Percentiles rank a stretch among this genome's conserved stretches.
These are phyloP conservation scores for Globisporangium takayamanum DNA, from an alignment of 352 stramenopile genomes.

Conservation along the genomic window DNA sequence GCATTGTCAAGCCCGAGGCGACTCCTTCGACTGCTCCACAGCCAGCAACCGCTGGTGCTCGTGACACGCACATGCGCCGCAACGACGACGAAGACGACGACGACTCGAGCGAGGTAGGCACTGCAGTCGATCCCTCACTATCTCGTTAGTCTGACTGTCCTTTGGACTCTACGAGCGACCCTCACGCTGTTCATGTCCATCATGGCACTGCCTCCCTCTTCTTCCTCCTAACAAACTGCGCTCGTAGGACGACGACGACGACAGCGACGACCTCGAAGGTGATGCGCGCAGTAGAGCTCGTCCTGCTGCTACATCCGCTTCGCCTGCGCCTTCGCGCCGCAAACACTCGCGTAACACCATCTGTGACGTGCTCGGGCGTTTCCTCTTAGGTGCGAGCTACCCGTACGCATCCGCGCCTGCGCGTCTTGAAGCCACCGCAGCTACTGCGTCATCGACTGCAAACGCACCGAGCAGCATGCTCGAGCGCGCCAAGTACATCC, in stretches of 20 bases:
- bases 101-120: conserved; percentile 10
- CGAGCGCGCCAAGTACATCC: conserved; percentile 94
- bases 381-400: conserved; percentile 68
- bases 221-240: neutral
- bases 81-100: conserved; percentile 13
- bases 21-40: neutral
- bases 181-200: neutral
- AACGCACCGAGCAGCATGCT: conserved; percentile 38
- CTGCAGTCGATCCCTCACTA: too few relatives aligned
- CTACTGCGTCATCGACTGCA: neutral
- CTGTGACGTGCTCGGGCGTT: conserved; percentile 86
- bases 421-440: conserved; percentile 5
- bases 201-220: neutral
- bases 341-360: conserved; percentile 52
- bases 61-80: conserved; percentile 4
- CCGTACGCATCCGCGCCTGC: conserved; percentile 12
- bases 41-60: neutral
- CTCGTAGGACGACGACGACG: conserved; percentile 17
- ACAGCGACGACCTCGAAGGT: conserved; percentile 30
- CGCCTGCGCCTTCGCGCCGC: conserved; percentile 25
- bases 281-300: conserved; percentile 29
- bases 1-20: conserved; percentile 18
- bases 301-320: conserved; percentile 29
- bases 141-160: too few relatives aligned
- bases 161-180: neutral